Base-by-base conservation (phyloP, 2,329 filamentous ascomycete genomes). In the Alternaria conjuncta region DNA sequence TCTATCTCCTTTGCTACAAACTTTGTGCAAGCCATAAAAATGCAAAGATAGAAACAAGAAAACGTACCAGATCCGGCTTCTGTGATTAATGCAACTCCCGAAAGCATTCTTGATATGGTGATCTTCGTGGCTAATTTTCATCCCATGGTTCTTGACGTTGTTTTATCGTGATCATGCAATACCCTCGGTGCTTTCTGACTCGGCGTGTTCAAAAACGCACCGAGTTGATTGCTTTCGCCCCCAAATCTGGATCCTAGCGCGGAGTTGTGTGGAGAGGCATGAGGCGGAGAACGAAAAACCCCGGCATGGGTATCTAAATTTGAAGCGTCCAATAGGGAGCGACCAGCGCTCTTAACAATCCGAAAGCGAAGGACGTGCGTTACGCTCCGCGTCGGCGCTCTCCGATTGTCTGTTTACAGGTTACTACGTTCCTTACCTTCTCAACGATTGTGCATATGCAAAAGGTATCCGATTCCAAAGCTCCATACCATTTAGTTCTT, bases 11-110 rank as follows among this genome's bases (percentile, higher is more conserved):
- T 64, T 57, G 54, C 54, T 21, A 47, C 26, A 44, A 2, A 13
- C 15, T 9, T 25, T 21, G 18, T 47, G 47, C 55, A 55, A 25
- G 12, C 21, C 26, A 57, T 36, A 15, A 30, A 18, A 47, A 41
- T 53, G 21, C 12, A 32, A 47, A 51, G n/a, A 49, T 15, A 41
- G 10, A 6, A 41, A 28, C 8, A 8, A 46, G 3, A 57, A 23
- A 54, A 23, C 62, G 50, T 65, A 65, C 62, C 62, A 55, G 62
- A 65, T 15, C 58, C 59, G 23, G 62, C 59, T 36, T 55, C 54
- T 26, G 62, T 65, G 26, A 65, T 65, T 25, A 65, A 28, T 21
- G 55, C 62, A 23, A 57, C 50, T 55, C 62, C 59, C 32, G 62
- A 65, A 45, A 65, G 54, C 32, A 55, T 55, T 63, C n/a, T 47